Conservation (phyloP, 164 flowering plant species). For the Macadamia tetraphylla region DNA sequence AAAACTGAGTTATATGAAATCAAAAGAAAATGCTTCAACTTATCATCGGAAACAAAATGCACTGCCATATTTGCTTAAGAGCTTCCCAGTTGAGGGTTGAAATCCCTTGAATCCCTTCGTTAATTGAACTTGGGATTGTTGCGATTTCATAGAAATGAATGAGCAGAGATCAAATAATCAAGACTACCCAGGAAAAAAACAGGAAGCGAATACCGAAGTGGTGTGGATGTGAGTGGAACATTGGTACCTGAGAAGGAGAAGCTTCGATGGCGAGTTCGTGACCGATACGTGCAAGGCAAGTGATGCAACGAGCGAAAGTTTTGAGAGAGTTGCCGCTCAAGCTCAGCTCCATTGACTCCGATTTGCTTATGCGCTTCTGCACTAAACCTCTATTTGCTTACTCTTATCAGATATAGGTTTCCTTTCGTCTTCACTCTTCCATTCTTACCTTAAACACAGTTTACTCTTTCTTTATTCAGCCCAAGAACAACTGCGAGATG, state of each 20-base stretch:
- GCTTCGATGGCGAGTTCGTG: conserved; percentile 83
- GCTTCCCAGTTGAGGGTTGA: not conserved
- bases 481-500: too few species aligned
- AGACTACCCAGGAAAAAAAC: too few species aligned
- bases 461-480: too few species aligned
- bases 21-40: not conserved
- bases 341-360: conserved; percentile 59
- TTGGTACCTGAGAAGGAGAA: conserved; percentile 70
- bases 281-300: conserved; percentile 88
- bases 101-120: not conserved
- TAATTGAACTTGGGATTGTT: not conserved
- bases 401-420: too few species aligned
- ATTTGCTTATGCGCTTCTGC: too few species aligned
- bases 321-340: conserved; percentile 81
- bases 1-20: not conserved
- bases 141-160: not conserved
- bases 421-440: too few species aligned
- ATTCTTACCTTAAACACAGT: too few species aligned
- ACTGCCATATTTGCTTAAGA: not conserved
- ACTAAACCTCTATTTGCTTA: too few species aligned
- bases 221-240: not conserved
- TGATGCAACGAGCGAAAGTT: conserved; percentile 70
- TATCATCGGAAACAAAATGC: not conserved
- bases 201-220: too few species aligned
- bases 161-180: too few species aligned